Evolutionary conservation across 1,139 yeast species (phyloP), one percentile per base, ranked within the genome.

Genomic region (Saccharomycopsis hybrid): DNA sequence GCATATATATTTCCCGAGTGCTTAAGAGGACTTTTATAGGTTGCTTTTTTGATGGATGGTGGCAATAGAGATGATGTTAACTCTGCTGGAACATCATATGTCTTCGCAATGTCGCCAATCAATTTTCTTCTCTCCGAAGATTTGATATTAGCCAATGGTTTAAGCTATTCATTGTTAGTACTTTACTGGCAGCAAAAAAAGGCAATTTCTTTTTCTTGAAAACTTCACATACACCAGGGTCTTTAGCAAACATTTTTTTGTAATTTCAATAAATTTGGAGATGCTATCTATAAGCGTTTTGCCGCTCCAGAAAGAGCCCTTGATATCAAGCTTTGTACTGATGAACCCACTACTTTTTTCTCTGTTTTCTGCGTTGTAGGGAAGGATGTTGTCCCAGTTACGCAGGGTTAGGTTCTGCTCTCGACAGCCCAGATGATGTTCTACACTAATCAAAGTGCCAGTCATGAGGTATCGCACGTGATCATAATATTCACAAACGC

Each of bases 71-170:
- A 60, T 35, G 69, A 67, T 46, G 78, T 77, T 47, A 65, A 65
- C 0, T 67, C 68, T 46, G 71, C 74, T 9, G 78, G 75, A 1
- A 82, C 58, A 1, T 60, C 61, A 58, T 73, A 82, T 24, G 62
- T 62, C 13, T 65, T 60, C 56, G 80, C 71, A 41, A 84, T 72
- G 8, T 66, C 61, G 8, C 68, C 63, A 9, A 82, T 68, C 37
- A 87, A 66, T 57, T 76, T 78, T 59, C 89, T 75, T 46, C 95
- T 70, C 56, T 89, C 97, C 0, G 95, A 85, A 9, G 87, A 78
- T 65, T 89, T 89, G 55, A 90, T 73, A 59, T 86, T 86, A 7
- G 95, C 78, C 7, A 36, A 55, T 7, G 50, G 38, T 47, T 52
- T 52, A n/a, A 44, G 41, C 54, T 51, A 27, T 28, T 4, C 27